Conservation (phyloP, 2,329 filamentous ascomycete genomes). For the Nigrospora osmanthi region DNA sequence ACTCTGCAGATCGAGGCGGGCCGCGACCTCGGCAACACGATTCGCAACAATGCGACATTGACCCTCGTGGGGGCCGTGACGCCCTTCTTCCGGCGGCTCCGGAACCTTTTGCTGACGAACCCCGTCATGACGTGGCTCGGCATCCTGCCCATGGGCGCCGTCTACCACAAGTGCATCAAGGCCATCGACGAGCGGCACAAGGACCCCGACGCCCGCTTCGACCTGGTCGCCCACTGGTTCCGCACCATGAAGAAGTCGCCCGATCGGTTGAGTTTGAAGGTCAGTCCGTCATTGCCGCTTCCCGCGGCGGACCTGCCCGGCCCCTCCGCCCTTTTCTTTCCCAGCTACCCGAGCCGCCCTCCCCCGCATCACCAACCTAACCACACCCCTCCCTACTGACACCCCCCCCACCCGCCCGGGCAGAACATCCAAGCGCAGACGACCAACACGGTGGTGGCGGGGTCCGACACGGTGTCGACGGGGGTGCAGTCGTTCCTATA, state of each 20-base stretch:
- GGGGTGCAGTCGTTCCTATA: conserved; percentile 4
- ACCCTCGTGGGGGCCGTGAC: too few relatives aligned
- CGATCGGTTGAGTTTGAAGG: background rate
- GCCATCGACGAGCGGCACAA: background rate
- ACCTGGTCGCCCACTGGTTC: conserved; percentile 3
- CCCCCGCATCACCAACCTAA: too few relatives aligned
- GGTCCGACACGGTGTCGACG: background rate
- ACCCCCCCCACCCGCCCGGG: too few relatives aligned
- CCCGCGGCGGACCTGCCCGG: too few relatives aligned
- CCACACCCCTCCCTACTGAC: too few relatives aligned
- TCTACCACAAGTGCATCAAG: background rate
- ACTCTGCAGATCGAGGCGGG: conserved; percentile 6
- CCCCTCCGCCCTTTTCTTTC: too few relatives aligned
- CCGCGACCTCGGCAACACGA: conserved; percentile 14
- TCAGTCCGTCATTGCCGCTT: too few relatives aligned
- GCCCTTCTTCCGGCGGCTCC: too few relatives aligned
- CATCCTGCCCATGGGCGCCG: conserved; percentile 6
- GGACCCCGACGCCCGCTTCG: conserved; percentile 5
- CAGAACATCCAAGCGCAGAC: too few relatives aligned
- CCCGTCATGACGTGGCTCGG: conserved; percentile 8
- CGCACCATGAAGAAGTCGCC: background rate
- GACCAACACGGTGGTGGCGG: too few relatives aligned
- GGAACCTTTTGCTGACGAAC: conserved; percentile 8
- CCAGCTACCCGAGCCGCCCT: too few relatives aligned
- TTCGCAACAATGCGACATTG: too few relatives aligned